These are phyloP conservation scores for Scedosporium dehoogii DNA, from an alignment of 2,329 filamentous ascomycete species.

Conservation along the genomic window DNA sequence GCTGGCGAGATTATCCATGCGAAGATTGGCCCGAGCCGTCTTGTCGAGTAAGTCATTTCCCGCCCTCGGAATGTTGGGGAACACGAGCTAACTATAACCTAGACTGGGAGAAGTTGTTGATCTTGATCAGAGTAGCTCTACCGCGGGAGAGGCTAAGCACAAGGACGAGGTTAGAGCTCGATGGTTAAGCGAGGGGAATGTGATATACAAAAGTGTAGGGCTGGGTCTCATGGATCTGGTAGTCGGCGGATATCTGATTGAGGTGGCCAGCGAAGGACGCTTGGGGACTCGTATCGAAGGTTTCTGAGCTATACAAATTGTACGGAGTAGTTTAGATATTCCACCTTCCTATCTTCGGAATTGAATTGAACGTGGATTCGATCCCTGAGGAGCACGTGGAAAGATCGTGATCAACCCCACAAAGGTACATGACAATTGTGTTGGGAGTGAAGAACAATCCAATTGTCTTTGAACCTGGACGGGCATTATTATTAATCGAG, in stretches of 20 bases:
- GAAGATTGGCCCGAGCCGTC: constrained; percentile 58
- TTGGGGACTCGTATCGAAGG: constrained; percentile 43
- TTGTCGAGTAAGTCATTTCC: constrained; percentile 57
- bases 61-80: neutral
- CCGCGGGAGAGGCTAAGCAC: constrained; percentile 23
- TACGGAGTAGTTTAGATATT: too few relatives aligned
- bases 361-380: too few relatives aligned
- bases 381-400: neutral
- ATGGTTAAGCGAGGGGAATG: constrained; percentile 53
- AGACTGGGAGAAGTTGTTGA: constrained; percentile 69
- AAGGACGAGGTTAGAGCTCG: constrained; percentile 39
- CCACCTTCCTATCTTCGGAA: neutral
- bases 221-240: constrained; percentile 57
- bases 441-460: too few relatives aligned
- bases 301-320: constrained; percentile 22
- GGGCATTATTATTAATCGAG: neutral
- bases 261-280: constrained; percentile 42
- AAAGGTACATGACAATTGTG: neutral
- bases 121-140: constrained; percentile 28
- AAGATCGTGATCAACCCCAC: neutral
- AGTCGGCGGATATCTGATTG: constrained; percentile 47
- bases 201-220: constrained; percentile 60
- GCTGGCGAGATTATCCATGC: constrained; percentile 81
- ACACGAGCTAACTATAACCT: constrained; percentile 9
- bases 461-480: too few relatives aligned